phyloP scores from a whole-genome alignment of 768 basidiomycete species.

The Pluteus cervinus region DNA sequence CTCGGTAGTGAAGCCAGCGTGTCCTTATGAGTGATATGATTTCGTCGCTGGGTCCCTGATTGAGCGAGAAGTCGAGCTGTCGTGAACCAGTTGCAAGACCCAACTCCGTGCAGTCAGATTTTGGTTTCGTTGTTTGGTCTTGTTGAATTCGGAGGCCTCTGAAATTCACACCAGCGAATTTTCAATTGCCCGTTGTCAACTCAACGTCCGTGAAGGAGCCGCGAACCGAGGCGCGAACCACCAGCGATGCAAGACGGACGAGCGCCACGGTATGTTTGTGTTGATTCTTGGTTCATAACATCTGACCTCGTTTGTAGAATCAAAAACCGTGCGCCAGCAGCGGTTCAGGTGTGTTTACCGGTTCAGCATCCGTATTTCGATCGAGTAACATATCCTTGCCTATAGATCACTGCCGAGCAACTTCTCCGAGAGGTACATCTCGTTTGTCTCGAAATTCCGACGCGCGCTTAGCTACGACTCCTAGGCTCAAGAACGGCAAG shows the following conservation, averaged over 20 bases:
- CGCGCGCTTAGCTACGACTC: background rate
- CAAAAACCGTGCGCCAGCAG: conserved; percentile 94
- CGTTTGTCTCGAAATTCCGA: background rate
- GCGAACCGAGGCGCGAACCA: no score
- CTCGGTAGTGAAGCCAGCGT: no score
- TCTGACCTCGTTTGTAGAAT: conserved; percentile 44
- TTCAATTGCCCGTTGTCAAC: no score
- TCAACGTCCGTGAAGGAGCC: no score
- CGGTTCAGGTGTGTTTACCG: conserved; percentile 66
- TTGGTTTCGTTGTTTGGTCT: no score
- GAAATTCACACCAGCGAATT: no score
- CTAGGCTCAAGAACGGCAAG: conserved; percentile 96
- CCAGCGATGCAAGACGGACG: conserved; percentile 81
- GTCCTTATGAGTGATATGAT: no score
- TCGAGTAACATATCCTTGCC: conserved; percentile 10
- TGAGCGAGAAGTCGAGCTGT: no score
- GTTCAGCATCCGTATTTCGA: conserved; percentile 1
- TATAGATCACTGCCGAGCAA: conserved; percentile 96
- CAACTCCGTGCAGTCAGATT: no score
- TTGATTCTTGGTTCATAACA: background rate
- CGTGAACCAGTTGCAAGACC: no score
- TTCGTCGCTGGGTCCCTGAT: no score
- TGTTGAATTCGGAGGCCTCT: no score
- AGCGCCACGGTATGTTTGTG: conserved; percentile 54
- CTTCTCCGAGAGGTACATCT: conserved; percentile 79